A percentile compares a stretch with the other conserved stretches of the same genome.
Evolutionary conservation across 139 green algal genomes (phyloP).

Genomic region (Chlorella sorokiniana): DNA sequence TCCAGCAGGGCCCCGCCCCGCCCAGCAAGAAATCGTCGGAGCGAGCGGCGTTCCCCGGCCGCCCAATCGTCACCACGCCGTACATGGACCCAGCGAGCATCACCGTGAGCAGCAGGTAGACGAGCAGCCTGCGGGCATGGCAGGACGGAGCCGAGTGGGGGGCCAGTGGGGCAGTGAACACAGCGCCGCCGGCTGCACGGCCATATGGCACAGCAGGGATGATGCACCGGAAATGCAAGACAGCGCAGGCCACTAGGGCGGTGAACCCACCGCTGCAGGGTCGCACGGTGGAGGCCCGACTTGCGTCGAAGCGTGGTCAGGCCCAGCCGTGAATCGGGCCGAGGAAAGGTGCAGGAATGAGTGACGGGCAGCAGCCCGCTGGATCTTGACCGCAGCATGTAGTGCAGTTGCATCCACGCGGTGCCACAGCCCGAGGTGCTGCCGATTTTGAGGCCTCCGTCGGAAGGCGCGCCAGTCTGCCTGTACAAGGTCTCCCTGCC

Average conservation of each 20-base stretch:
- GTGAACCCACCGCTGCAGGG: background rate
- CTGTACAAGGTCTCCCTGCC: too few species aligned
- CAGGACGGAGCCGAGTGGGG: background rate
- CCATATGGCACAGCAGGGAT: background rate
- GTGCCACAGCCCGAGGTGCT: too few species aligned
- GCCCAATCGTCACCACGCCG: background rate
- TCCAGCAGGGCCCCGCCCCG: background rate
- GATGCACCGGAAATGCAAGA: background rate
- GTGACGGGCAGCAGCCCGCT: conserved; percentile 29
- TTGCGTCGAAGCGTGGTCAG: background rate
- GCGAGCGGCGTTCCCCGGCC: background rate
- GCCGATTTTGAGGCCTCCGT: background rate
- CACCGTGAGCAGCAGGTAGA: background rate
- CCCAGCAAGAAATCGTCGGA: background rate
- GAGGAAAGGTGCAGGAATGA: background rate
- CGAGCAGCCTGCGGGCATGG: background rate
- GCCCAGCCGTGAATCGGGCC: background rate
- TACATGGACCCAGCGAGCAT: background rate
- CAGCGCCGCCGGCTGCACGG: background rate
- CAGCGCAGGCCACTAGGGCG: background rate
- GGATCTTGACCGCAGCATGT: conserved; percentile 17
- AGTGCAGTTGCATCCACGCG: background rate
- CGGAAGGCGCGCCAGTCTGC: too few species aligned
- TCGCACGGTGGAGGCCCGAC: too few species aligned
- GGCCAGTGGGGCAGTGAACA: background rate